Conservation (phyloP, 345 rosid species). For the Hibiscus trionum region DNA sequence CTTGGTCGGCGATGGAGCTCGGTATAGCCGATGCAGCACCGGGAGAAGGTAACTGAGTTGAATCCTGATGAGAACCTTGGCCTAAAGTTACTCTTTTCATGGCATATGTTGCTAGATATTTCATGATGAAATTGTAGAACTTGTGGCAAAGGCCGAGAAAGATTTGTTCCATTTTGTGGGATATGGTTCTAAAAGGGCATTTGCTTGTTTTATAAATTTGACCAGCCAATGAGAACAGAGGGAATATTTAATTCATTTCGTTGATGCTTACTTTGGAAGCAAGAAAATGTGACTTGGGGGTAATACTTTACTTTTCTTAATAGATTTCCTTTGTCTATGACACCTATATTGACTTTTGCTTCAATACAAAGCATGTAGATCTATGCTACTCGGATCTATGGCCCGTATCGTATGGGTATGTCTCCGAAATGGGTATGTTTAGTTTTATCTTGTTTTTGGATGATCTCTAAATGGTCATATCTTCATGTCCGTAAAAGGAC, state of each 20-base stretch:
- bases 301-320: neutral
- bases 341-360: neutral
- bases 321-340: neutral
- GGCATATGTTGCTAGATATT: neutral
- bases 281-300: neutral
- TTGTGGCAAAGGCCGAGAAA: slow-evolving; percentile 2
- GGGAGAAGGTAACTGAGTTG: neutral
- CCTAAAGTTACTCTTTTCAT: slow-evolving; percentile 2
- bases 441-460: neutral
- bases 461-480: neutral
- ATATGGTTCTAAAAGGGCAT: neutral
- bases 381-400: neutral
- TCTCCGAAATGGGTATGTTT: neutral
- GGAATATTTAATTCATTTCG: neutral
- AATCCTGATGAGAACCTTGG: neutral
- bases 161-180: neutral
- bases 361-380: neutral
- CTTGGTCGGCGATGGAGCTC: neutral
- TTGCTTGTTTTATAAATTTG: neutral
- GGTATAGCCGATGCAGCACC: neutral
- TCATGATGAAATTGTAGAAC: slow-evolving; percentile 1
- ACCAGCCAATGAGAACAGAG: neutral
- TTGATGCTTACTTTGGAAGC: slow-evolving; percentile 4
- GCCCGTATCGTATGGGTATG: neutral
- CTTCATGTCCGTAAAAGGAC: neutral